phyloP scores from a whole-genome alignment of 2,329 filamentous ascomycete genomes.

The Pezicula carpinea region DNA sequence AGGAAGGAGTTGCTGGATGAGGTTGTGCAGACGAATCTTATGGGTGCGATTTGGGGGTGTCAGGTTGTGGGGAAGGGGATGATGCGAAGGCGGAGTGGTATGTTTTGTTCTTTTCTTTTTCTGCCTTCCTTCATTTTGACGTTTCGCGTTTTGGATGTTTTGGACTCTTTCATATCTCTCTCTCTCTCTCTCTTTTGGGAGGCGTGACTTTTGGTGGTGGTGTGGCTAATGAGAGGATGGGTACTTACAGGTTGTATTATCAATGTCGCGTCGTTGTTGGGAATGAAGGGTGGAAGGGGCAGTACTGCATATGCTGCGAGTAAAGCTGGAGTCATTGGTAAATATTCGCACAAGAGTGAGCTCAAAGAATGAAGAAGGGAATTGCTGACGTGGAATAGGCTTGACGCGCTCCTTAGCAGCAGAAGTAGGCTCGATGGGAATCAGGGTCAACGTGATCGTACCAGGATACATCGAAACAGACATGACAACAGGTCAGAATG shows the following conservation, averaged over 20 bases:
- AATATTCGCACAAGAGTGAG: conserved; percentile 13
- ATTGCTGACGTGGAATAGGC: conserved; percentile 36
- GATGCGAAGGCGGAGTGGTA: conserved; percentile 33
- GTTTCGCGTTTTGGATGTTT: not conserved
- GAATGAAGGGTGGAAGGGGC: conserved; percentile 62
- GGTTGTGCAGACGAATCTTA: conserved; percentile 67
- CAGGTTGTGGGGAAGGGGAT: conserved; percentile 45
- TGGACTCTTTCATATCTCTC: not conserved
- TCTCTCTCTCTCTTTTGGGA: not conserved
- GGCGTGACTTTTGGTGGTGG: not conserved
- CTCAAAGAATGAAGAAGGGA: conserved; percentile 2
- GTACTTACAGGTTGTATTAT: conserved; percentile 59
- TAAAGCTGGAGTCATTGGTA: conserved; percentile 75
- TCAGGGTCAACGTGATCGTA: conserved; percentile 76
- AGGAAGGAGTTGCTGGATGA: conserved; percentile 44
- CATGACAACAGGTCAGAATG: conserved; percentile 64
- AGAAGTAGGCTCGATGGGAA: conserved; percentile 54
- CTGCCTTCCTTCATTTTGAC: conserved; percentile 1
- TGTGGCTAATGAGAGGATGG: not conserved
- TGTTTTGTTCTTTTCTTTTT: conserved; percentile 3
- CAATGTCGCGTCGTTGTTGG: conserved; percentile 76
- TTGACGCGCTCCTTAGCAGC: conserved; percentile 63
- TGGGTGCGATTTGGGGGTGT: conserved; percentile 59
- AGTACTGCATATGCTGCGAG: conserved; percentile 71
- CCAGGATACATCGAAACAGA: conserved; percentile 79